A percentile compares a stretch with the other conserved stretches of the same genome.
phyloP scores from a whole-genome alignment of 768 basidiomycete genomes.

The Suillus decipiens region DNA sequence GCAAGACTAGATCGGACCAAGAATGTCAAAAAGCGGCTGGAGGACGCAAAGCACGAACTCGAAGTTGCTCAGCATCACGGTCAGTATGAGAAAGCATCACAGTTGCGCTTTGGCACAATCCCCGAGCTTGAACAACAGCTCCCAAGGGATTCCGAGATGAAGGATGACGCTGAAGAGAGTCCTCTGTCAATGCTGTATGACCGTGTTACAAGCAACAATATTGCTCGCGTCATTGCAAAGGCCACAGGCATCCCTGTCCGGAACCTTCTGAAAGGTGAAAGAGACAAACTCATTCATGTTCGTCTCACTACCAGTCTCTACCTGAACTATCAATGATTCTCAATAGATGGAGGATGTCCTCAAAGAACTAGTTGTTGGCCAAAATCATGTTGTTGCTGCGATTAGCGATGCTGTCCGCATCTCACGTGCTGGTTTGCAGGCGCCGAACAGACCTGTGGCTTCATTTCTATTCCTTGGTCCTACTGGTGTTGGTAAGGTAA shows the following conservation, averaged over 20 bases:
- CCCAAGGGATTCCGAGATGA: constrained; percentile 50
- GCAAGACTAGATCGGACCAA: constrained; percentile 69
- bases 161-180: constrained; percentile 41
- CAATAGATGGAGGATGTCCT: constrained; percentile 85
- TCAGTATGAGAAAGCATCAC: constrained; percentile 81
- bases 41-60: constrained; percentile 82
- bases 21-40: constrained; percentile 70
- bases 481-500: constrained; percentile 82
- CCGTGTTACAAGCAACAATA: constrained; percentile 85
- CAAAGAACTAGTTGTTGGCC: constrained; percentile 78
- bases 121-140: constrained; percentile 77
- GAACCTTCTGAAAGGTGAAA: constrained; percentile 84
- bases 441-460: constrained; percentile 86
- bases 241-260: constrained; percentile 91
- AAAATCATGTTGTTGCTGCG: constrained; percentile 83
- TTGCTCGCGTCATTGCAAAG: constrained; percentile 84
- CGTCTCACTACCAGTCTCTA: constrained; percentile 29
- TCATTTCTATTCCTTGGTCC: constrained; percentile 92
- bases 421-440: constrained; percentile 87
- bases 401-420: constrained; percentile 91
- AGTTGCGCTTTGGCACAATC: constrained; percentile 82
- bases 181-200: constrained; percentile 77
- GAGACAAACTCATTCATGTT: constrained; percentile 87
- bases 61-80: constrained; percentile 89
- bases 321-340: constrained; percentile 1